Percentiles rank a stretch among this genome's conserved stretches.
phyloP scores from a whole-genome alignment of 73 alveolate species.

The Paramecium primaurelia region DNA sequence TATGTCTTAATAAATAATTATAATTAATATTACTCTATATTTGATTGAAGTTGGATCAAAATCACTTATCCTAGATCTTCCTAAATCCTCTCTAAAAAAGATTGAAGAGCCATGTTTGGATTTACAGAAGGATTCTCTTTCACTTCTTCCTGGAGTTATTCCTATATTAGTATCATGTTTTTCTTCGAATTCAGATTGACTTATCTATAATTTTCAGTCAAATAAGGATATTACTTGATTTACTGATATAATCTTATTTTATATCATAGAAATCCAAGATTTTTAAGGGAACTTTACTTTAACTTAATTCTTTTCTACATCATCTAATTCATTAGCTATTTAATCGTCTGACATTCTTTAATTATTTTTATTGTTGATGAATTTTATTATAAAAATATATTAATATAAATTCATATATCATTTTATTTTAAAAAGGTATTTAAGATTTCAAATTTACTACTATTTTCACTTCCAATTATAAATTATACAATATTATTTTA shows the following conservation, averaged over 20 bases:
- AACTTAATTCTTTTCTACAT: not conserved
- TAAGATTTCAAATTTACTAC: not conserved
- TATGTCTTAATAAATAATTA: not conserved
- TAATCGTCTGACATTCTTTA: not conserved
- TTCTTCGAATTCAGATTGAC: not conserved
- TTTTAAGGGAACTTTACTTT: not conserved
- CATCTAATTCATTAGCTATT: not conserved
- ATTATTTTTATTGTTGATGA: not conserved
- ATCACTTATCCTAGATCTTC: not conserved
- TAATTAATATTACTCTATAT: not conserved
- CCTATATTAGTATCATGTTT: not conserved
- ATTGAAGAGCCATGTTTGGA: not conserved
- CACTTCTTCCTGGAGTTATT: not conserved
- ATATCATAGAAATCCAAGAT: not conserved
- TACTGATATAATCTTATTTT: not conserved
- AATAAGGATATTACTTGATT: not conserved
- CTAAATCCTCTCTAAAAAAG: conserved; percentile 19
- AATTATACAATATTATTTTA: not conserved
- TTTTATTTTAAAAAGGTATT: not conserved
- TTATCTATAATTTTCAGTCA: not conserved
- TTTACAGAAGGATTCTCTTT: not conserved
- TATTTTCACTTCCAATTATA: not conserved
- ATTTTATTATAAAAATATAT: not conserved
- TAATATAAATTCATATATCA: not conserved
- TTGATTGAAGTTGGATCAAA: not conserved